Base-by-base conservation (phyloP, 495 filamentous ascomycete genomes). In the Neurospora tetraspora region DNA sequence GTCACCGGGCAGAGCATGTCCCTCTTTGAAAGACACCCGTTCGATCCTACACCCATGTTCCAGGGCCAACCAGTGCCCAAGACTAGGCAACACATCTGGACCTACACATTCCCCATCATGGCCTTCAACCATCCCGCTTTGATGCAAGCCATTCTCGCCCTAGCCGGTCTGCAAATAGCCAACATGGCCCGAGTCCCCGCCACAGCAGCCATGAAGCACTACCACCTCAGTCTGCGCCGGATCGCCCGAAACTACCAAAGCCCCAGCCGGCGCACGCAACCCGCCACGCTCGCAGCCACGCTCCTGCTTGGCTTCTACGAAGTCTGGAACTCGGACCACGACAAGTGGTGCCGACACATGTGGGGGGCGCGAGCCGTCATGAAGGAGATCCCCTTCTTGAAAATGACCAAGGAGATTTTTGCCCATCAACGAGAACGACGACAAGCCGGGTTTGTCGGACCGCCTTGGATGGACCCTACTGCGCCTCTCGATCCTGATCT, bases 301-400 rank as follows among this genome's bases (percentile, higher is more conserved):
- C 83, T 97, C n/a, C 82, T 98, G 20, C 87, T 99, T 31, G 93
- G 91, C 2, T 99, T 92, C 77, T 99, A 97, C 77, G 96, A 98
- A 79, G 93, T 97, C 27, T 94, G 94, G 88, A 91, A 92, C 61
- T 96, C 94, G 18, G 96, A 99, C 76, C 96, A 98, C 77, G 88
- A 91, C 69, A 97, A 97, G 80, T 99, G 96, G 96, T 94, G 92
- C 76, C 94, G 89, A 71, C 96, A 99, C 78, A 85, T 98, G 73
- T 88, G 91, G 43, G 96, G 96, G 11, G 91, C 94, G 14, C 90
- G 91, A 65, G 90, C 95, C 71, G 85, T 99, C 27, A 82, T 98
- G 39, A 89, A 88, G 72, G 95, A 98, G 75, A 90, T 96, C 61
- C 91, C 96, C 72, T 94, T 91, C 71, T 84, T 86, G 4, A 85